Percentiles rank a stretch among this genome's conserved stretches.
phyloP scores from a whole-genome alignment of 2,329 filamentous ascomycete genomes.

The Xylariomycetidae sp. region DNA sequence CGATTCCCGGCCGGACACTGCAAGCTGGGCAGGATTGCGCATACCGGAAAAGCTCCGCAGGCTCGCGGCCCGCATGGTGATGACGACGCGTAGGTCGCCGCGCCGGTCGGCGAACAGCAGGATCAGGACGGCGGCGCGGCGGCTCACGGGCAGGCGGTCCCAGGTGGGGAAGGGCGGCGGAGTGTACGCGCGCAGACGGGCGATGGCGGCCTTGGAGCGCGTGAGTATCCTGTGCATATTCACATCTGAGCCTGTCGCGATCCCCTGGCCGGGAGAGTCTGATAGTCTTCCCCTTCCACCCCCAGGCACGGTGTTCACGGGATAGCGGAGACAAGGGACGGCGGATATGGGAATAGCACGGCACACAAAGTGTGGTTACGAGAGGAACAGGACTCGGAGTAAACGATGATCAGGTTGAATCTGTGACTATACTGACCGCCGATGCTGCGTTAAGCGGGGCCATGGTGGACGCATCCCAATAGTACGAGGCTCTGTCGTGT shows the following conservation, averaged over 20 bases:
- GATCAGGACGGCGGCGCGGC: conserved; percentile 80
- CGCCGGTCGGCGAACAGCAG: conserved; percentile 78
- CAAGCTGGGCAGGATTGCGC: conserved; percentile 4
- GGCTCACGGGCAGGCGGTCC: conserved; percentile 54
- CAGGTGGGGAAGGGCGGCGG: conserved; percentile 56
- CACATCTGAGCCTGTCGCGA: too few species aligned
- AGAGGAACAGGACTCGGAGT: too few species aligned
- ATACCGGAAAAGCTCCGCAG: conserved; percentile 62
- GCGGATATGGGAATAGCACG: too few species aligned
- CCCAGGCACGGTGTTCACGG: too few species aligned
- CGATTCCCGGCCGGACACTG: neutral
- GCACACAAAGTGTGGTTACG: too few species aligned
- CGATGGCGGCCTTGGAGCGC: conserved; percentile 47
- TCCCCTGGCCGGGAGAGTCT: too few species aligned
- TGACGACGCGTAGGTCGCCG: conserved; percentile 69
- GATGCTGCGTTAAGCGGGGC: conserved; percentile 49
- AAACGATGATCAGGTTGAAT: too few species aligned
- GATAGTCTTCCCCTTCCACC: too few species aligned
- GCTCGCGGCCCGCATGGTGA: conserved; percentile 61
- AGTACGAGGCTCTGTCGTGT: conserved; percentile 35
- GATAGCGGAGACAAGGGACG: too few species aligned
- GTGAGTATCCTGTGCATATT: conserved; percentile 23
- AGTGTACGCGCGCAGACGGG: conserved; percentile 54
- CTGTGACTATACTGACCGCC: conserved; percentile 37
- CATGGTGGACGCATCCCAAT: conserved; percentile 55